A percentile compares a stretch with the other conserved stretches of the same genome.
Evolutionary conservation across 371 early-diverging fungal genomes (phyloP).

Genomic region (Syncephalastrum racemosum): DNA sequence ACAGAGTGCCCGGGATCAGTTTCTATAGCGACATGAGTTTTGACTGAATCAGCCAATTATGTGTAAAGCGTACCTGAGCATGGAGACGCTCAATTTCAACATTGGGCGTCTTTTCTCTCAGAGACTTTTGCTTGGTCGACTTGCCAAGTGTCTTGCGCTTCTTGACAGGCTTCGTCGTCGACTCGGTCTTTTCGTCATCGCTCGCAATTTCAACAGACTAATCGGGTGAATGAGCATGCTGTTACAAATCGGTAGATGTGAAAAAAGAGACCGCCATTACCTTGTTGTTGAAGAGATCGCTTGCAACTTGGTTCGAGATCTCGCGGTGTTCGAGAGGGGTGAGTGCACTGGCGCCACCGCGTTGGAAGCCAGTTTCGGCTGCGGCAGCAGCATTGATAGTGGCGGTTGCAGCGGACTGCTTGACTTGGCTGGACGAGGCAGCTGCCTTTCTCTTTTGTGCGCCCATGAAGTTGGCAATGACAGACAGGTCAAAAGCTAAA

Average conservation of each 20-base stretch:
- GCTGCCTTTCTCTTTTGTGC: no score
- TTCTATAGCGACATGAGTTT: constrained; percentile 28
- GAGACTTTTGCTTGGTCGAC: constrained; percentile 40
- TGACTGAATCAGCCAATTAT: no score
- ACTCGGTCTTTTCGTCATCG: background rate
- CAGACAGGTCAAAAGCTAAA: no score
- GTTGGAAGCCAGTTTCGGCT: constrained; percentile 65
- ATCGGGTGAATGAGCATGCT: background rate
- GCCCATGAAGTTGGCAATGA: no score
- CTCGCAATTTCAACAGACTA: background rate
- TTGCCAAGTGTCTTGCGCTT: constrained; percentile 20
- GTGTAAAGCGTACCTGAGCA: no score
- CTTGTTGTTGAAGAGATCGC: constrained; percentile 47
- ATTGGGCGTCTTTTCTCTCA: constrained; percentile 62
- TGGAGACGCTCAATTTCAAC: no score
- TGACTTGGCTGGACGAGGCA: no score
- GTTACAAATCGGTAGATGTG: background rate
- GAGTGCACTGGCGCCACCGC: constrained; percentile 79
- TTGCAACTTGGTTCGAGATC: constrained; percentile 70
- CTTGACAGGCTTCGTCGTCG: background rate
- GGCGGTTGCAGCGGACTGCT: no score
- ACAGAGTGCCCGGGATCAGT: constrained; percentile 69
- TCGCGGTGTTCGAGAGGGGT: constrained; percentile 86
- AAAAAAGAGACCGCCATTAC: no score
- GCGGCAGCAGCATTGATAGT: background rate